A percentile compares a stretch with the other conserved stretches of the same genome.
phyloP scores from a whole-genome alignment of 805 yeast genomes.

The Diddensiella santjacobensis region DNA sequence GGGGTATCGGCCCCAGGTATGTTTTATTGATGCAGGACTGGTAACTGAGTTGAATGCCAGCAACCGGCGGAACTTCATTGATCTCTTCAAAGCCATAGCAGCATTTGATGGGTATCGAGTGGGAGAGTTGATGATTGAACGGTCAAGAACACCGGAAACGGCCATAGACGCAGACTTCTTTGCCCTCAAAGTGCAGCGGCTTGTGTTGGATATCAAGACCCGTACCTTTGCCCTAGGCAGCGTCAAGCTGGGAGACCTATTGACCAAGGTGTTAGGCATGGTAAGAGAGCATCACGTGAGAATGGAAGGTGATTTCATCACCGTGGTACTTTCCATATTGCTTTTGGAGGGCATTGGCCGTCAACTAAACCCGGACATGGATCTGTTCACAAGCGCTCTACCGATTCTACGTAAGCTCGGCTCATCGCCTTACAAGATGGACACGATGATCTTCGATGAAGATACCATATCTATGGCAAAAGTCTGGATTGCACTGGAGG shows the following conservation, averaged over 20 bases:
- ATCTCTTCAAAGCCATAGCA: constrained; percentile 80
- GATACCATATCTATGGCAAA: constrained; percentile 77
- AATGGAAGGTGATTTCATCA: constrained; percentile 95
- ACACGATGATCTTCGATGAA: constrained; percentile 25
- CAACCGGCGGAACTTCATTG: constrained; percentile 83
- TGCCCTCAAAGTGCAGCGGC: constrained; percentile 78
- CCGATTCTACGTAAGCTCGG: constrained; percentile 84
- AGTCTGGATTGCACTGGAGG: constrained; percentile 88
- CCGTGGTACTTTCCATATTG: constrained; percentile 90
- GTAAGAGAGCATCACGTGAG: constrained; percentile 92
- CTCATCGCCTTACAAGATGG: constrained; percentile 52
- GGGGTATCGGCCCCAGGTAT: constrained; percentile 78
- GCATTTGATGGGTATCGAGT: constrained; percentile 92
- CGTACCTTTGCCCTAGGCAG: constrained; percentile 91
- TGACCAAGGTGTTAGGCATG: constrained; percentile 85
- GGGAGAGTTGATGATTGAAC: constrained; percentile 92
- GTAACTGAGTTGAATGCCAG: constrained; percentile 80
- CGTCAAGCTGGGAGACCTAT: constrained; percentile 83
- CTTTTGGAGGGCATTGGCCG: constrained; percentile 93
- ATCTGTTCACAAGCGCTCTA: constrained; percentile 87
- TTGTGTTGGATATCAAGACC: constrained; percentile 76
- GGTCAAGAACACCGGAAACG: constrained; percentile 92
- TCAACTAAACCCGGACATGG: constrained; percentile 87
- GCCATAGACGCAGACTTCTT: constrained; percentile 81
- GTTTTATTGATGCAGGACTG: constrained; percentile 89